Conservation (phyloP, 768 basidiomycete species). For the Serendipita indica region DNA sequence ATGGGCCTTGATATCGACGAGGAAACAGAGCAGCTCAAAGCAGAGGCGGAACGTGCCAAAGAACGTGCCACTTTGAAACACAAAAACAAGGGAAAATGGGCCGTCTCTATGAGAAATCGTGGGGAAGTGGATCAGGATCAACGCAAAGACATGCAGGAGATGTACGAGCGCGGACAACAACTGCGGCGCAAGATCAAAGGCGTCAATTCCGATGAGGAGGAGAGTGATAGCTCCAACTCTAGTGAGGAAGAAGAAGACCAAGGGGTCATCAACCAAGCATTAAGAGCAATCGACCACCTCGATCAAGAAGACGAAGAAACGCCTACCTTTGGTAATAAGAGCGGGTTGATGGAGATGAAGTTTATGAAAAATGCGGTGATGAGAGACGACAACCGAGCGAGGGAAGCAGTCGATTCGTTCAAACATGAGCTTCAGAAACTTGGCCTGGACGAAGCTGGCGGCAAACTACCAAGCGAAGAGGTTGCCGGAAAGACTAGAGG, state of each 20-base stretch:
- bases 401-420: slow-evolving; percentile 58
- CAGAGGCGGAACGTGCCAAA: slow-evolving; percentile 64
- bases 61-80: slow-evolving; percentile 85
- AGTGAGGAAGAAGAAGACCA: slow-evolving; percentile 32
- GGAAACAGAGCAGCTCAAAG: slow-evolving; percentile 41
- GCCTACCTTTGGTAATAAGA: slow-evolving; percentile 25
- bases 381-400: slow-evolving; percentile 40
- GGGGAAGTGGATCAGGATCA: slow-evolving; percentile 54
- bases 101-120: slow-evolving; percentile 51
- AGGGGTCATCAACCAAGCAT: slow-evolving; percentile 52
- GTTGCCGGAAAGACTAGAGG: slow-evolving; percentile 49
- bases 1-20: slow-evolving; percentile 29
- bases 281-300: slow-evolving; percentile 29
- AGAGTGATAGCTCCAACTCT: slow-evolving; percentile 27
- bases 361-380: slow-evolving; percentile 93
- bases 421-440: slow-evolving; percentile 46
- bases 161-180: slow-evolving; percentile 71
- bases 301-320: slow-evolving; percentile 19
- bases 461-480: slow-evolving; percentile 21
- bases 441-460: slow-evolving; percentile 21
- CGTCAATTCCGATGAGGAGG: slow-evolving; percentile 31
- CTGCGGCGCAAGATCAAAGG: slow-evolving; percentile 65
- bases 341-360: slow-evolving; percentile 83
- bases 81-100: slow-evolving; percentile 81
- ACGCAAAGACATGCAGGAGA: slow-evolving; percentile 60